phyloP scores from a whole-genome alignment of 768 basidiomycete species.

The Pisolithus marmoratus region DNA sequence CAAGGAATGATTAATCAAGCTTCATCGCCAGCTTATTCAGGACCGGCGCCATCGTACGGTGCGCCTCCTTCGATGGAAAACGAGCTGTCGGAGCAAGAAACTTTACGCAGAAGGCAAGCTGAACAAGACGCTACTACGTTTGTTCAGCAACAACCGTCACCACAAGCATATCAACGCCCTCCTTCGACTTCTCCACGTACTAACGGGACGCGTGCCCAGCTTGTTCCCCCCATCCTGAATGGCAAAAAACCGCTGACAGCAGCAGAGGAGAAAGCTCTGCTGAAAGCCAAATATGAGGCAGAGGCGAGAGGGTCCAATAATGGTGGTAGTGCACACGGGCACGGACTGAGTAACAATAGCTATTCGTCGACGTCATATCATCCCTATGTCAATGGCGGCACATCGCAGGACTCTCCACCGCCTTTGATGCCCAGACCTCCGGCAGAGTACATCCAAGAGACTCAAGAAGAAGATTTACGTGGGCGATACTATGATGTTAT shows the following conservation, averaged over 20 bases:
- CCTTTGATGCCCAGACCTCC: conserved; percentile 70
- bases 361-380: conserved; percentile 14
- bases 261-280: conserved; percentile 71
- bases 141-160: conserved; percentile 9
- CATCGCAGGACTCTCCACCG: conserved; percentile 17
- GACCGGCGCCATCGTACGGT: conserved; percentile 19
- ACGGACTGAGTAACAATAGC: too few relatives aligned
- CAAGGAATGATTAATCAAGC: conserved; percentile 10
- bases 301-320: conserved; percentile 33
- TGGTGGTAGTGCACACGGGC: neutral
- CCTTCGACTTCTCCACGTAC: conserved; percentile 21
- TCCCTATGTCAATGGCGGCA: conserved; percentile 11
- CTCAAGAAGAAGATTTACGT: conserved; percentile 66
- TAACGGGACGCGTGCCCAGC: conserved; percentile 26
- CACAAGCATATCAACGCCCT: conserved; percentile 10
- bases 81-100: conserved; percentile 50
- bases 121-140: conserved; percentile 44
- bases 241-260: conserved; percentile 47
- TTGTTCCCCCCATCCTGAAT: conserved; percentile 21
- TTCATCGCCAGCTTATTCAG: conserved; percentile 14
- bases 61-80: conserved; percentile 16
- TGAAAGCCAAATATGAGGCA: conserved; percentile 58
- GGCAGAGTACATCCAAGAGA: conserved; percentile 75
- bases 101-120: conserved; percentile 49
- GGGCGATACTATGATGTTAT: conserved; percentile 33